These are phyloP conservation scores for Endoconidiophora polonica DNA, from an alignment of 2,329 filamentous ascomycete species.

Conservation along the genomic window DNA sequence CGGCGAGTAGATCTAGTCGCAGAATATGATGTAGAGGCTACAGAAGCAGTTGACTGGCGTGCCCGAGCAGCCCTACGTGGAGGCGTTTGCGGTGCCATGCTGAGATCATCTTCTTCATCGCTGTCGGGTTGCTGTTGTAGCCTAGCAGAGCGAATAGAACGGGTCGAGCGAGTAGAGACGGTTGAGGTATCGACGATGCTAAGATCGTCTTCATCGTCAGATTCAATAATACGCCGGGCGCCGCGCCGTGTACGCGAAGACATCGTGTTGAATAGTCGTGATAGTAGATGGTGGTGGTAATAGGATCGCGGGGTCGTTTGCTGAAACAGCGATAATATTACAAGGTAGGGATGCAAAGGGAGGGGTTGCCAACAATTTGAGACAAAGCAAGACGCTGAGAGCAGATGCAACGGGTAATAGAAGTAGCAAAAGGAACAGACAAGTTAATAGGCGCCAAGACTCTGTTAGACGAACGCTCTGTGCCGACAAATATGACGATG, in stretches of 20 bases:
- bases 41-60: background rate
- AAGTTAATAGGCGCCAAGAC: too few species aligned
- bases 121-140: constrained; percentile 1
- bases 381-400: background rate
- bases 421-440: background rate
- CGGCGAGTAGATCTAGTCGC: background rate
- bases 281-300: constrained; percentile 18
- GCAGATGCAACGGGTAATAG: background rate
- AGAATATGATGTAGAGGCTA: background rate
- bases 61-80: background rate
- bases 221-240: constrained; percentile 44
- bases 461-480: too few species aligned
- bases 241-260: constrained; percentile 24
- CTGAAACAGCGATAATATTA: background rate
- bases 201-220: constrained; percentile 53
- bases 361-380: constrained; percentile 4
- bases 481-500: too few species aligned
- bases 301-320: constrained; percentile 6
- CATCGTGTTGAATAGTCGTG: constrained; percentile 17
- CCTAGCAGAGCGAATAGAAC: background rate
- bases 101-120: constrained; percentile 22
- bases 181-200: constrained; percentile 25
- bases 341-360: constrained; percentile 5
- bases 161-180: constrained; percentile 7
- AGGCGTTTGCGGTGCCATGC: background rate